phyloP scores from a whole-genome alignment of 805 yeast genomes.

The Schwanniomyces pseudopolymorphus region DNA sequence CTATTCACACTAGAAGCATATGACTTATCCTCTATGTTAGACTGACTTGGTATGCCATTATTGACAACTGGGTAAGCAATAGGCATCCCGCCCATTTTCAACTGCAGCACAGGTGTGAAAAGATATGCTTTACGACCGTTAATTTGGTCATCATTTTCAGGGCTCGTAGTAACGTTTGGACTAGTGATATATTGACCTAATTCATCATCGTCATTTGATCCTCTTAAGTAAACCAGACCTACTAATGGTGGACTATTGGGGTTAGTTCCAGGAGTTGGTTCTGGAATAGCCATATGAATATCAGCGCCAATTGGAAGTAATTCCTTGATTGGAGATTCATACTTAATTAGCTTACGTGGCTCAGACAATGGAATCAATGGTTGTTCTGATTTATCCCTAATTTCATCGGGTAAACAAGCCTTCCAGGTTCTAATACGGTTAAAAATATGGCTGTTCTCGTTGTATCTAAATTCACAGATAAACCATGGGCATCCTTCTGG shows the following conservation, averaged over 20 bases:
- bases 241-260: constrained; percentile 88
- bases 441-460: constrained; percentile 85
- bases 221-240: constrained; percentile 85
- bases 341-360: constrained; percentile 67
- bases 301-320: constrained; percentile 74
- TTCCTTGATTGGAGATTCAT: constrained; percentile 82
- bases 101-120: constrained; percentile 45
- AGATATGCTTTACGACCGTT: constrained; percentile 39
- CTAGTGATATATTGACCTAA: constrained; percentile 63
- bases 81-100: constrained; percentile 33
- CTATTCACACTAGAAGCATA: constrained; percentile 11
- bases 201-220: constrained; percentile 76
- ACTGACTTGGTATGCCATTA: constrained; percentile 7
- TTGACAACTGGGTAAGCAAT: constrained; percentile 16
- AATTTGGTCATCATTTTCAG: constrained; percentile 38
- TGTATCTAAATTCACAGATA: constrained; percentile 92
- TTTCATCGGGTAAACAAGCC: constrained; percentile 96
- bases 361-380: constrained; percentile 68
- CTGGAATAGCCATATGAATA: constrained; percentile 73
- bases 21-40: constrained; percentile 8
- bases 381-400: constrained; percentile 77
- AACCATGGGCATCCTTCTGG: constrained; percentile 82
- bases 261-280: constrained; percentile 75
- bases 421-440: constrained; percentile 98
- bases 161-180: constrained; percentile 38